These are phyloP conservation scores for Thelephora ganbajun DNA, from an alignment of 768 basidiomycete genomes.

Conservation along the genomic window DNA sequence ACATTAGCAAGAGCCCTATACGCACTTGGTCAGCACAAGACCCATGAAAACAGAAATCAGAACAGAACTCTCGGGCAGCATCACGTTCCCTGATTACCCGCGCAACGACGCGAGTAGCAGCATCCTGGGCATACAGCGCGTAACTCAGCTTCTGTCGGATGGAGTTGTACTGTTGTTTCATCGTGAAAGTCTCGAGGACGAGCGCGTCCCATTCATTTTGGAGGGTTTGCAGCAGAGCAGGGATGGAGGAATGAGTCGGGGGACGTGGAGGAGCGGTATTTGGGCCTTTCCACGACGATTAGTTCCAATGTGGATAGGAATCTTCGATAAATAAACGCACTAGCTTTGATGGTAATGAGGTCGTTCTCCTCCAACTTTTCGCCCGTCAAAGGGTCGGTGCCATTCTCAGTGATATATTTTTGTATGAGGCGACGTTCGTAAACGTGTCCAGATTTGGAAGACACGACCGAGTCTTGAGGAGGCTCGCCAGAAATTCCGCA, in stretches of 20 bases:
- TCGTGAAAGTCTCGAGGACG: constrained; percentile 77
- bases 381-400: constrained; percentile 90
- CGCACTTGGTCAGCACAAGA: constrained; percentile 7
- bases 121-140: constrained; percentile 89
- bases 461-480: constrained; percentile 89
- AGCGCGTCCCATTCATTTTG: constrained; percentile 97
- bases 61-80: constrained; percentile 87
- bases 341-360: constrained; percentile 81
- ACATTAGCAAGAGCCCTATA: constrained; percentile 81
- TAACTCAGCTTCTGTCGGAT: constrained; percentile 91
- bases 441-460: constrained; percentile 78
- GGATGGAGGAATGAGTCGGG: constrained; percentile 82
- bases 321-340: constrained; percentile 35
- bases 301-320: constrained; percentile 4
- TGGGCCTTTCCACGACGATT: constrained; percentile 38
- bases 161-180: constrained; percentile 81
- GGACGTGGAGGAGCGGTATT: constrained; percentile 77
- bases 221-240: constrained; percentile 79
- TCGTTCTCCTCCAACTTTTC: constrained; percentile 89
- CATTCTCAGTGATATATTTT: constrained; percentile 94
- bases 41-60: neutral
- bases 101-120: constrained; percentile 88
- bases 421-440: constrained; percentile 90
- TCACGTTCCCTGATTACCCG: constrained; percentile 90
- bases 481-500: constrained; percentile 89